phyloP scores from a whole-genome alignment of 768 basidiomycete genomes.

The Boletus reticulatus region DNA sequence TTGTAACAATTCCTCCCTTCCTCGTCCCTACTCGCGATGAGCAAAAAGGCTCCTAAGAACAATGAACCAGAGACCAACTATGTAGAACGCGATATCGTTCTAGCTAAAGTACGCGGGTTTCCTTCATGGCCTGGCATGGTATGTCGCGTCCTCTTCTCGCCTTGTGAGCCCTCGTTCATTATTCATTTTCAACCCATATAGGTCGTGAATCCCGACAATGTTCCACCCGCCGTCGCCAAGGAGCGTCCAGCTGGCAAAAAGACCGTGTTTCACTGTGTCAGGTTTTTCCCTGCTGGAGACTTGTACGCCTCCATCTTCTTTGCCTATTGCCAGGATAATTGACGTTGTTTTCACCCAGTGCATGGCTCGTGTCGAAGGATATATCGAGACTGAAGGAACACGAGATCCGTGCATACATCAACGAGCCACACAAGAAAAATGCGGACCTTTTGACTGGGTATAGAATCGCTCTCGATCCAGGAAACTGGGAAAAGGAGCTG shows the following conservation, averaged over 20 bases:
- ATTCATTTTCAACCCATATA: slow-evolving; percentile 31
- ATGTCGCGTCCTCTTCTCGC: slow-evolving; percentile 38
- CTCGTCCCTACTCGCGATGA: slow-evolving; percentile 32
- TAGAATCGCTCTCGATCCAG: slow-evolving; percentile 70
- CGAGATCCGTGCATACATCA: slow-evolving; percentile 84
- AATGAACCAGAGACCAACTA: slow-evolving; percentile 48
- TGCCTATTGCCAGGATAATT: slow-evolving; percentile 8
- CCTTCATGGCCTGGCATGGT: slow-evolving; percentile 97
- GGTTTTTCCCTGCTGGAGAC: slow-evolving; percentile 94
- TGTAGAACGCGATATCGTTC: slow-evolving; percentile 77
- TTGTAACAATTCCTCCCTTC: slow-evolving; percentile 15
- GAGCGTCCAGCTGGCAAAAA: slow-evolving; percentile 78
- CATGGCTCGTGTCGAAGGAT: slow-evolving; percentile 83
- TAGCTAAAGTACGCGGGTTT: slow-evolving; percentile 91
- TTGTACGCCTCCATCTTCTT: slow-evolving; percentile 59
- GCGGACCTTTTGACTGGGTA: slow-evolving; percentile 78
- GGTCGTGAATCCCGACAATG: slow-evolving; percentile 75
- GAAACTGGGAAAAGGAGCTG: slow-evolving; percentile 56
- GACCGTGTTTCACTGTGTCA: slow-evolving; percentile 64
- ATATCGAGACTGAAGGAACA: slow-evolving; percentile 72
- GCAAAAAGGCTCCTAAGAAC: slow-evolving; percentile 51
- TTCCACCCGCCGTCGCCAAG: slow-evolving; percentile 58
- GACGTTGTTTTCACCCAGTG: slow-evolving; percentile 42
- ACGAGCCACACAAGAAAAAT: slow-evolving; percentile 71
- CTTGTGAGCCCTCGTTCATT: slow-evolving; percentile 9